Percentiles rank a stretch among this genome's conserved stretches.
phyloP scores from a whole-genome alignment of 2,329 filamentous ascomycete species.

The Cadophora malorum region DNA sequence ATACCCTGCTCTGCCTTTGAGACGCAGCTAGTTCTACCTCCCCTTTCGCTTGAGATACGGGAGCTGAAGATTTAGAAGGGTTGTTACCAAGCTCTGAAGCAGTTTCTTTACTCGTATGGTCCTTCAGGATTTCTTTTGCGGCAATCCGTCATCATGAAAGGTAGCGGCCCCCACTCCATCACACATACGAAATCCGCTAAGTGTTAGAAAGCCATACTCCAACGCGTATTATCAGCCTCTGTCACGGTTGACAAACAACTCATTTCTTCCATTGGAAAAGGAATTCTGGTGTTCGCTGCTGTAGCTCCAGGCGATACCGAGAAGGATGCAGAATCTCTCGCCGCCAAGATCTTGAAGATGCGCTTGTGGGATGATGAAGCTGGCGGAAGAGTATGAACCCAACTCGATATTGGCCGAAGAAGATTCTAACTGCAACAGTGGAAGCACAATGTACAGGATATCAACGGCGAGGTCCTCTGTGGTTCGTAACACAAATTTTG shows the following conservation, averaged over 20 bases:
- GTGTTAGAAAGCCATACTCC: constrained; percentile 75
- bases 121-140: background rate
- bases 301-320: constrained; percentile 89
- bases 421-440: constrained; percentile 61
- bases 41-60: background rate
- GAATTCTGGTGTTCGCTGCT: constrained; percentile 88
- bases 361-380: constrained; percentile 74
- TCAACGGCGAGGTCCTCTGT: constrained; percentile 91
- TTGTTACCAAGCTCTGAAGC: background rate
- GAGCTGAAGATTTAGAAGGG: background rate
- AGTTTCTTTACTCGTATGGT: background rate
- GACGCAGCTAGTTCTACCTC: background rate
- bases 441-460: constrained; percentile 89
- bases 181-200: constrained; percentile 6
- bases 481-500: constrained; percentile 57
- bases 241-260: constrained; percentile 92
- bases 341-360: constrained; percentile 85
- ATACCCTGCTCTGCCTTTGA: background rate
- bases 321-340: constrained; percentile 85
- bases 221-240: constrained; percentile 92
- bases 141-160: constrained; percentile 26
- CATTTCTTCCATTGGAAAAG: constrained; percentile 89
- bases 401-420: background rate
- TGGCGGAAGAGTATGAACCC: constrained; percentile 41
- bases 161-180: constrained; percentile 10